phyloP scores from a whole-genome alignment of 805 yeast genomes.

The Zygosaccharomyces kombuchaensis region DNA sequence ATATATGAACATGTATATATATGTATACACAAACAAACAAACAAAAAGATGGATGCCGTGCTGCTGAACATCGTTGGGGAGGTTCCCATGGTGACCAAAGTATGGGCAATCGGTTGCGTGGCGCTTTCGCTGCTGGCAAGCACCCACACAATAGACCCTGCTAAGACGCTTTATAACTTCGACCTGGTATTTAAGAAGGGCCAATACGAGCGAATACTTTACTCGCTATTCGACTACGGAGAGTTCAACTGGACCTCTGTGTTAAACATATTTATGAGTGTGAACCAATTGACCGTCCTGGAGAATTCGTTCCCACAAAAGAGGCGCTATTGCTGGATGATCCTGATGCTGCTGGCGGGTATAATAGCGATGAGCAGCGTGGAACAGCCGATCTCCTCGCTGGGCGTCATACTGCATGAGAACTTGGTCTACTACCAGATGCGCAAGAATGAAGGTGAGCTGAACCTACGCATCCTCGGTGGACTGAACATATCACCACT shows the following conservation, averaged over 20 bases:
- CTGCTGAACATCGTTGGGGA: conserved; percentile 27
- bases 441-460: conserved; percentile 17
- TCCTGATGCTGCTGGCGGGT: conserved; percentile 14
- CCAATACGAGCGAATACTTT: conserved; percentile 37
- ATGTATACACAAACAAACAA: not conserved
- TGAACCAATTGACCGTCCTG: conserved; percentile 23
- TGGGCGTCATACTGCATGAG: conserved; percentile 27
- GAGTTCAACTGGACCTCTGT: conserved; percentile 22
- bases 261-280: conserved; percentile 22
- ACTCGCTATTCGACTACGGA: conserved; percentile 40
- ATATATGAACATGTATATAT: not conserved
- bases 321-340: conserved; percentile 29
- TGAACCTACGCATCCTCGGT: conserved; percentile 23
- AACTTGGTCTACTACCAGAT: conserved; percentile 28
- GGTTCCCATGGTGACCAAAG: conserved; percentile 41
- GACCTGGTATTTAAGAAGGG: conserved; percentile 39
- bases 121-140: conserved; percentile 35
- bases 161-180: conserved; percentile 35
- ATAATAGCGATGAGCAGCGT: conserved; percentile 23
- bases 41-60: conserved; percentile 27
- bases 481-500: conserved; percentile 22
- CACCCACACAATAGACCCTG: conserved; percentile 32
- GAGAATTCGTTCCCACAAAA: conserved; percentile 26
- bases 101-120: conserved; percentile 37
- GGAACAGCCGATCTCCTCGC: conserved; percentile 27